A percentile compares a stretch with the other conserved stretches of the same genome.
Evolutionary conservation across 257 asterid species (phyloP).

Genomic region (Capsicum pubescens): DNA sequence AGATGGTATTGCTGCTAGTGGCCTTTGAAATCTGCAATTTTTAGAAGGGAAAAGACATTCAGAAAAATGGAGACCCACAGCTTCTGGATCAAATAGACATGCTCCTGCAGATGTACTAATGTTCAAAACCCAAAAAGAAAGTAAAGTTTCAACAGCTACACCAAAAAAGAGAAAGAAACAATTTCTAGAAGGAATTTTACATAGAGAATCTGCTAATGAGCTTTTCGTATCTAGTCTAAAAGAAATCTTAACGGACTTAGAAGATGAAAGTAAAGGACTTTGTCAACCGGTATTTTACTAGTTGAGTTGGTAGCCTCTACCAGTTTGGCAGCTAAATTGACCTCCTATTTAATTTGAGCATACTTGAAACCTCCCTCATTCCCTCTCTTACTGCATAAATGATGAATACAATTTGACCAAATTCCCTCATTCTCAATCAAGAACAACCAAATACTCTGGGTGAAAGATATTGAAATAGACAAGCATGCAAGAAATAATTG

Average conservation of each 20-base stretch:
- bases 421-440: background rate
- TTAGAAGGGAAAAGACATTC: constrained; percentile 27
- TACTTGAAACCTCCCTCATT: constrained; percentile 8
- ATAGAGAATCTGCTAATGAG: background rate
- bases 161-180: background rate
- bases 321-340: background rate
- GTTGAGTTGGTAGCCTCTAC: background rate
- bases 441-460: background rate
- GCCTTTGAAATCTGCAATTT: constrained; percentile 80
- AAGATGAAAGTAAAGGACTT: constrained; percentile 18
- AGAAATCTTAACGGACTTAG: background rate
- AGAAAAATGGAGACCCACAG: background rate
- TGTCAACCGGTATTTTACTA: background rate
- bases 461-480: background rate
- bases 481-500: background rate
- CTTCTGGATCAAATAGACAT: constrained; percentile 23
- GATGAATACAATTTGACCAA: background rate
- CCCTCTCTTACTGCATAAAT: background rate
- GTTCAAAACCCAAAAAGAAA: background rate
- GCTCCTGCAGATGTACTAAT: constrained; percentile 41
- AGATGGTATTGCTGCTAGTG: constrained; percentile 80
- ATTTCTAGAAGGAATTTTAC: background rate
- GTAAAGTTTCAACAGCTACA: background rate
- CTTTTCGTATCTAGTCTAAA: background rate
- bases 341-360: background rate